Percentiles rank a stretch among this genome's conserved stretches.
These are phyloP conservation scores for Aspergillus alliaceus DNA, from an alignment of 2,329 filamentous ascomycete species.

Conservation along the genomic window DNA sequence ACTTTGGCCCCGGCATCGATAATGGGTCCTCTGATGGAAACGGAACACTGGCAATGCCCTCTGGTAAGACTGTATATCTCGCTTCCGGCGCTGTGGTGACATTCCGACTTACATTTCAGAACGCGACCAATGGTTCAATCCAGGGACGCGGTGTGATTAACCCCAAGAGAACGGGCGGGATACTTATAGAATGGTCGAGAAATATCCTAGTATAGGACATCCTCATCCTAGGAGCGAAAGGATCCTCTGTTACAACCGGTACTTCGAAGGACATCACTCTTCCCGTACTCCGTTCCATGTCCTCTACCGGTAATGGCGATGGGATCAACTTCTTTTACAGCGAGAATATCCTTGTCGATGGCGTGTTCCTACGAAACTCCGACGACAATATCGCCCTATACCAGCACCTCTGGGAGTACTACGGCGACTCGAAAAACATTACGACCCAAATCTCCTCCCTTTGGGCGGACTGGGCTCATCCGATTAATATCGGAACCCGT, in stretches of 20 bases:
- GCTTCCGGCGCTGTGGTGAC: not conserved
- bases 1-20: not conserved
- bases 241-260: not conserved
- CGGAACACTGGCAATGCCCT: not conserved
- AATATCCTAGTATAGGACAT: not conserved
- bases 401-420: constrained; percentile 2
- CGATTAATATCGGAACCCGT: constrained; percentile 39
- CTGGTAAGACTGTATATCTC: not conserved
- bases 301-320: constrained; percentile 20
- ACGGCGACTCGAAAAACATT: constrained; percentile 30
- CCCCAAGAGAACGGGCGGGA: not conserved
- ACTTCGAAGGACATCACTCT: not conserved
- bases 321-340: constrained; percentile 20
- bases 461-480: constrained; percentile 35
- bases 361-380: constrained; percentile 38
- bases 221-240: not conserved
- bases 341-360: constrained; percentile 24
- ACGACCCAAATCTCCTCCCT: constrained; percentile 32
- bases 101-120: not conserved
- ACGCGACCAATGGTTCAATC: not conserved
- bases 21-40: not conserved
- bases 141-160: not conserved
- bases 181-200: not conserved
- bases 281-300: constrained; percentile 22
- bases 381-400: constrained; percentile 35